phyloP scores from a whole-genome alignment of 2,329 filamentous ascomycete species.

The Thielaviopsis euricoi region DNA sequence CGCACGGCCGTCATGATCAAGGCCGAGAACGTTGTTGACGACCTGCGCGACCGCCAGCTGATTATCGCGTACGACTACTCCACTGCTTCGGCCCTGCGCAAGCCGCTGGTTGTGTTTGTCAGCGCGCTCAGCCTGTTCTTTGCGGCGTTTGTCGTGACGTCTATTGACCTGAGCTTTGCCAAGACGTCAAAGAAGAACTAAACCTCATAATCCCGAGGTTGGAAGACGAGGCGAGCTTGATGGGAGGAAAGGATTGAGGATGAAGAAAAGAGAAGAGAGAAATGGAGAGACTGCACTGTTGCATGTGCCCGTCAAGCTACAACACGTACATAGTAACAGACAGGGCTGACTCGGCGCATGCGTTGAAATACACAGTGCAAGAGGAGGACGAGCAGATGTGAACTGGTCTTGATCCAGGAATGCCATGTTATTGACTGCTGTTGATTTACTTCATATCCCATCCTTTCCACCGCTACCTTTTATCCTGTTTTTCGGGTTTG shows the following conservation, averaged over 20 bases:
- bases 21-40: constrained; percentile 77
- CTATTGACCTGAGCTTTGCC: constrained; percentile 62
- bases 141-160: constrained; percentile 57
- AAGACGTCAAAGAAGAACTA: constrained; percentile 11
- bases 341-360: too few relatives aligned
- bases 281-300: background rate
- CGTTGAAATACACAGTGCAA: background rate
- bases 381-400: too few relatives aligned
- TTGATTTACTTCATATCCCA: background rate
- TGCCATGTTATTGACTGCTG: too few relatives aligned
- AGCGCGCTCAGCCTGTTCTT: constrained; percentile 61
- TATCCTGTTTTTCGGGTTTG: background rate
- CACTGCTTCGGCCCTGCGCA: constrained; percentile 56
- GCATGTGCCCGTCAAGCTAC: background rate
- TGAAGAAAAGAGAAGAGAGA: background rate
- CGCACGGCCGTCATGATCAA: constrained; percentile 68
- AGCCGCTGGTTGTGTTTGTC: constrained; percentile 67
- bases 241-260: background rate
- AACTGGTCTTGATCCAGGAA: too few relatives aligned
- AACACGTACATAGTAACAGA: too few relatives aligned
- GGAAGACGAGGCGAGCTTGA: background rate
- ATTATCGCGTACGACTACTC: constrained; percentile 82
- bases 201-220: background rate
- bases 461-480: background rate
- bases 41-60: constrained; percentile 67